Conservation (phyloP, 139 green algal species). For the Raphidocelis subcapitata region DNA sequence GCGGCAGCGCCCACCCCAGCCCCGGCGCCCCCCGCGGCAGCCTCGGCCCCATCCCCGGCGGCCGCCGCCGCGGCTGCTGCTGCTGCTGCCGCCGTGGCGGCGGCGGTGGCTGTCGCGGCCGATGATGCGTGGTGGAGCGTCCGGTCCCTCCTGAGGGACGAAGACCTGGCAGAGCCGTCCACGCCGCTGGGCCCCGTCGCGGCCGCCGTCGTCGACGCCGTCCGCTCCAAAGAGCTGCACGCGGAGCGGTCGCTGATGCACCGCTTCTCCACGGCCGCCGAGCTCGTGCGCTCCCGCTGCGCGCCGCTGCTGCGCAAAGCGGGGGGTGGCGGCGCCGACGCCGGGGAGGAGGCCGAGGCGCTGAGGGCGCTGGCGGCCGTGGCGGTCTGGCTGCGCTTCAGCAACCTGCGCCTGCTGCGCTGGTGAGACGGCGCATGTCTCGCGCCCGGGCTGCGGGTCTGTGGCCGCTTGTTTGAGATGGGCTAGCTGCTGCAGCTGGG, state of each 20-base stretch:
- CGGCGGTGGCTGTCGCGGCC: no score
- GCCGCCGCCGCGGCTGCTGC: no score
- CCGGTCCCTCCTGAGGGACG: no score
- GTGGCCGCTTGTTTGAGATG: no score
- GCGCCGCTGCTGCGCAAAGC: neutral
- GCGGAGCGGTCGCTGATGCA: conserved; percentile 14
- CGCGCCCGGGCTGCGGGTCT: no score
- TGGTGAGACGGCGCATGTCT: conserved; percentile 23
- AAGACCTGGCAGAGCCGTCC: neutral
- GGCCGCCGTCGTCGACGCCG: neutral
- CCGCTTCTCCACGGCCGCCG: neutral
- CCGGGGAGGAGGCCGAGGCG: neutral
- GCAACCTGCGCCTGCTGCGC: conserved; percentile 45
- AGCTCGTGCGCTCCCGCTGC: neutral
- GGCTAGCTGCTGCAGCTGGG: no score
- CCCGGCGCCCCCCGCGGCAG: no score
- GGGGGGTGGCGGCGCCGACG: neutral
- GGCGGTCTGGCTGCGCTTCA: conserved; percentile 61
- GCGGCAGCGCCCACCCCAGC: no score
- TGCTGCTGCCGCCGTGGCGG: no score
- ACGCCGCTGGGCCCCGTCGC: neutral
- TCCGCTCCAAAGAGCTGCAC: conserved; percentile 13
- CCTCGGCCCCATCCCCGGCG: no score
- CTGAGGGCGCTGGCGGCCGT: conserved; percentile 39
- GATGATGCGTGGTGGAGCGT: no score